Evolutionary conservation across 2,329 filamentous ascomycete species (phyloP), one percentile per base, ranked within the genome.

Genomic region (Colletotrichum tofieldiae): DNA sequence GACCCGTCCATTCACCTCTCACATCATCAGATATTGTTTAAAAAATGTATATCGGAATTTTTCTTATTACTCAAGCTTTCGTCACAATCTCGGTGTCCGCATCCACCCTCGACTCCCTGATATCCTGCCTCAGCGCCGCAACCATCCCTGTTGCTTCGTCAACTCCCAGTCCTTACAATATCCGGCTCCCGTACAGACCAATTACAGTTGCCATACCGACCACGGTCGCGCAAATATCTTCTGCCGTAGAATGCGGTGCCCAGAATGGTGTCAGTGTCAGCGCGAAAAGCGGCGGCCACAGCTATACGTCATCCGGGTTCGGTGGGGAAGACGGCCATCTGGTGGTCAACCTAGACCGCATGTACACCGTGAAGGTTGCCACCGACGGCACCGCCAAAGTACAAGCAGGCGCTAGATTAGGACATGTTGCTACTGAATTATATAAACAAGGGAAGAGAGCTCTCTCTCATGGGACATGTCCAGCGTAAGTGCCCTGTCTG

Each of bases 251-350:
- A 4, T 88, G 86, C 74, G 87, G 85, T 29, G 78, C 76, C 1
- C 71, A 81, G 67, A 75, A 79, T 26, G 79, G 80, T 20, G 73
- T 86, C 70, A 85, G 85, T 76, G 84, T 87, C 12, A 86, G 84
- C 61, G 83, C 86, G n/a, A 86, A 85, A 75, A 83, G 84, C 64
- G 87, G 87, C 47, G 87, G 86, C 2, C 87, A 89, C 77, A 86
- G 84, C 5, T 89, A 88, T 73, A 85, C 83, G 0, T 85, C 84
- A 0, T 85, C 84, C 68, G 84, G 84, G 9, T 82, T 85, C 0
- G 86, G 86, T 49, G 86, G 86, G 9, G 82, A 85, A 75, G 81
- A 88, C 67, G 86, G 86, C 2, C 82, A 83, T 47, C 77, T 88
- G 75, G 81, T 86, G 18, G 82, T 89, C 45, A 84, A 86, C 73